Conservation (phyloP, 177 flowering plant genomes). For the Telopea speciosissima region DNA sequence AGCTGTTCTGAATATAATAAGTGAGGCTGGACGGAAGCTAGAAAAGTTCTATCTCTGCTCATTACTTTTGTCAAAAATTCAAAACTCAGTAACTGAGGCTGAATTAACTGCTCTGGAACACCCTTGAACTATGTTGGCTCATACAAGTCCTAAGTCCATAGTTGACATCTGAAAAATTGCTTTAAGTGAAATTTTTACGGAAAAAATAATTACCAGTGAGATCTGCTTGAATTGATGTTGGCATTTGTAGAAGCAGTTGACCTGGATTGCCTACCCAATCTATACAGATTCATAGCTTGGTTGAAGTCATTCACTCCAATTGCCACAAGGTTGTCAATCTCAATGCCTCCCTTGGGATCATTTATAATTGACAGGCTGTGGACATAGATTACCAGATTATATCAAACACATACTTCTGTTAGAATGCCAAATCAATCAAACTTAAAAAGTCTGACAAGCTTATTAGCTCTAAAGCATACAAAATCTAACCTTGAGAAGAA, state of each 20-base stretch:
- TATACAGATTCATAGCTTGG: constrained; percentile 47
- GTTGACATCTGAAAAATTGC: not conserved
- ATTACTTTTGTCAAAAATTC: constrained; percentile 1
- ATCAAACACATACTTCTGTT: constrained; percentile 5
- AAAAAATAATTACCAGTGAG: constrained; percentile 49
- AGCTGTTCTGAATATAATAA: constrained; percentile 26
- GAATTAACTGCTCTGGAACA: not conserved
- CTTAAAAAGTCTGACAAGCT: no score
- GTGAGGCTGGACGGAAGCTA: not conserved
- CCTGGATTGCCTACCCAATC: constrained; percentile 47
- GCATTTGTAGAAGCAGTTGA: constrained; percentile 61
- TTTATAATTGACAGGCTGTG: constrained; percentile 51
- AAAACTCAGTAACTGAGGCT: not conserved
- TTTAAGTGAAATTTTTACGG: constrained; percentile 1
- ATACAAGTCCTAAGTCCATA: not conserved
- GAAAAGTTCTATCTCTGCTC: not conserved
- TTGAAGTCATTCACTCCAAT: constrained; percentile 42
- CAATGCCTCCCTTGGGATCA: constrained; percentile 42
- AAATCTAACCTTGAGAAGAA: no score
- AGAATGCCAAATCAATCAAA: constrained; percentile 1
- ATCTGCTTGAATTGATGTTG: constrained; percentile 54
- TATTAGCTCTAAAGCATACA: no score
- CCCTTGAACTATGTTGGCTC: not conserved
- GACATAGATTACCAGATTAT: not conserved
- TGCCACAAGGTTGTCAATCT: constrained; percentile 48